Evolutionary conservation across 2,329 filamentous ascomycete species (phyloP).

Genomic region (Cladosporium phlei): DNA sequence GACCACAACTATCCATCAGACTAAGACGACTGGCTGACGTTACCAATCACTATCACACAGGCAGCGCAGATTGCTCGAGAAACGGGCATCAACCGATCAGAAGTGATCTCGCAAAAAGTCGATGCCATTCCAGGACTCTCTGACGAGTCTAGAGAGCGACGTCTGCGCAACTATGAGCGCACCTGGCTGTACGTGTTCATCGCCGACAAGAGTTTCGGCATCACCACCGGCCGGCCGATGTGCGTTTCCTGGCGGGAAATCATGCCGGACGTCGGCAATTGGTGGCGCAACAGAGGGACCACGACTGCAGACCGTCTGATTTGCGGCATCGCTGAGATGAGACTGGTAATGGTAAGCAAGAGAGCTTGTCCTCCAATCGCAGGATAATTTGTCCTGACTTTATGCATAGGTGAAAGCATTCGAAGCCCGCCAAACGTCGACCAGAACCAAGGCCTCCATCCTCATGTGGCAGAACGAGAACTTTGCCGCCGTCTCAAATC

Average conservation of each 20-base stretch:
- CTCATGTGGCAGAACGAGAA: slow-evolving; percentile 1
- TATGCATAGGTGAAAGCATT: slow-evolving; percentile 7
- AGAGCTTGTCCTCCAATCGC: no score
- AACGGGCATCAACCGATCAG: slow-evolving; percentile 4
- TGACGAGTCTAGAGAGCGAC: not conserved
- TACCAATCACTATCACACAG: not conserved
- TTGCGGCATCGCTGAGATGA: slow-evolving; percentile 8
- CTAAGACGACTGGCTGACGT: no score
- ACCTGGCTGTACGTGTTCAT: slow-evolving; percentile 9
- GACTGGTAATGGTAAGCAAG: slow-evolving; percentile 4
- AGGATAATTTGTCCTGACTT: not conserved
- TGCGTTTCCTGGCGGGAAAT: slow-evolving; percentile 11
- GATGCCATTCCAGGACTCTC: slow-evolving; percentile 5
- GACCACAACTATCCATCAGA: not conserved
- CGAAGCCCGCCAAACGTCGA: slow-evolving; percentile 1
- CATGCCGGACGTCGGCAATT: slow-evolving; percentile 8
- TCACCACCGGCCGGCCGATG: slow-evolving; percentile 7
- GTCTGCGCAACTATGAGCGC: slow-evolving; percentile 8
- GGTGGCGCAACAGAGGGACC: slow-evolving; percentile 2
- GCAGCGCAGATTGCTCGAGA: slow-evolving; percentile 7
- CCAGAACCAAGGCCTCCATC: not conserved
- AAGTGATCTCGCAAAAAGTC: slow-evolving; percentile 4
- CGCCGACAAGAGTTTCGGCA: slow-evolving; percentile 9
- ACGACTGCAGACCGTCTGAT: slow-evolving; percentile 4
- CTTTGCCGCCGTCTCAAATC: slow-evolving; percentile 2